phyloP scores from a whole-genome alignment of 768 basidiomycete genomes.

The Dictyophora rubrovolvata region DNA sequence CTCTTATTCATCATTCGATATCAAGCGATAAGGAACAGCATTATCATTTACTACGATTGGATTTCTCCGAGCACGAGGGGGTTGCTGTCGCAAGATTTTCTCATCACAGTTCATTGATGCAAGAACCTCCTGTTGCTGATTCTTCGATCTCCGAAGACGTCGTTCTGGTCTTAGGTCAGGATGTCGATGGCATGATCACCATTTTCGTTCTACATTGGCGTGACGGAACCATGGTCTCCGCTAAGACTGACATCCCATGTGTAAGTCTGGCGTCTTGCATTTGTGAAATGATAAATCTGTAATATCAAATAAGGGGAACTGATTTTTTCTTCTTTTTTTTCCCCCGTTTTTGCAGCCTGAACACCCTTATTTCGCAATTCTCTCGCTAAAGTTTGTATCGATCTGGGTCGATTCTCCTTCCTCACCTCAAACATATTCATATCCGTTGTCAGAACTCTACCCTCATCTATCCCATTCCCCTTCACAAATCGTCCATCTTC shows the following conservation, averaged over 20 bases:
- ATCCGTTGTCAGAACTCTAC: constrained; percentile 5
- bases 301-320: neutral
- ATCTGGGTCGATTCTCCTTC: constrained; percentile 9
- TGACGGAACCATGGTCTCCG: constrained; percentile 7
- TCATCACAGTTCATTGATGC: constrained; percentile 8
- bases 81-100: neutral
- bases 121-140: constrained; percentile 9
- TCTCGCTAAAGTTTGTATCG: constrained; percentile 3
- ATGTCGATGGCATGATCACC: constrained; percentile 4
- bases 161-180: constrained; percentile 1
- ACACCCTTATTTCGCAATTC: constrained; percentile 8
- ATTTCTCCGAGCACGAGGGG: neutral
- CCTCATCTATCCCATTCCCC: constrained; percentile 6
- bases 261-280: neutral
- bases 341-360: neutral
- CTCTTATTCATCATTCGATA: neutral
- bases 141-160: constrained; percentile 9
- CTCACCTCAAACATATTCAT: constrained; percentile 7
- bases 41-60: constrained; percentile 6
- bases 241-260: constrained; percentile 2
- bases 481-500: neutral
- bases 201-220: constrained; percentile 8
- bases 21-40: neutral
- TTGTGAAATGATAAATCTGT: neutral
- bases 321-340: neutral